Base-by-base conservation (phyloP, 2,329 filamentous ascomycete genomes). In the Colletotrichum sublineola region DNA sequence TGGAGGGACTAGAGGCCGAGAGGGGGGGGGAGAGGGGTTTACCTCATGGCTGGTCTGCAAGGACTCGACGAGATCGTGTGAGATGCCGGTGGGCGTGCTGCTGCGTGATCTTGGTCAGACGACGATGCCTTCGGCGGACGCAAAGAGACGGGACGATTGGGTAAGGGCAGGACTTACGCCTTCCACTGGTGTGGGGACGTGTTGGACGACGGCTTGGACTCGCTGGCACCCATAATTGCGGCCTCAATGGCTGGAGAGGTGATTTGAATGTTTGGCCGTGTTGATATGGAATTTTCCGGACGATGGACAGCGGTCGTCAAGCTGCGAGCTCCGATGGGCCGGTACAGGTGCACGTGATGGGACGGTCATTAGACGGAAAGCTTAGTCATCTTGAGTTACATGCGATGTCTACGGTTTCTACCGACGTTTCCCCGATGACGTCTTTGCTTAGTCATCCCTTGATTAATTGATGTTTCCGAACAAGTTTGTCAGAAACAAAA, bases 41-140 rank as follows among this genome's bases (percentile, higher is more conserved):
- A 97, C 95, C 90, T 98, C 95, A 77, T 92, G 89, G 85, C 91
- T 97, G 74, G 90, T 89, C 82, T 97, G 94, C 74, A 98, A 87
- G 73, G 92, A 91, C 79, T 97, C 92, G 78, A 97, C 88, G 79
- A 98, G 87, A 80, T 93, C 91, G 79, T 94, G 91, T 76, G 95
- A 97, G 82, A 97, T 81, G 77, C 86, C 85, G 75, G 86, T 83
- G 44, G 87, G 85, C 61, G 84, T 83, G 76, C 80, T 80, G 77
- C 79, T 84, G 78, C 78, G 77, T 53, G 46, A 55, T 36, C 44
- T 78, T 70, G 71, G 64, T 74, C 65, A 75, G 68, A 38, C 60
- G 42, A 42, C 14, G 48, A 55, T 42, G 18, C 33, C 50, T 14
- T 69, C 63, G 40, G 58, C 29, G 48, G n/a, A 36, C 36, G 31